Conservation (phyloP, 176 grass and related monocot species). For the Phyllostachys edulis region DNA sequence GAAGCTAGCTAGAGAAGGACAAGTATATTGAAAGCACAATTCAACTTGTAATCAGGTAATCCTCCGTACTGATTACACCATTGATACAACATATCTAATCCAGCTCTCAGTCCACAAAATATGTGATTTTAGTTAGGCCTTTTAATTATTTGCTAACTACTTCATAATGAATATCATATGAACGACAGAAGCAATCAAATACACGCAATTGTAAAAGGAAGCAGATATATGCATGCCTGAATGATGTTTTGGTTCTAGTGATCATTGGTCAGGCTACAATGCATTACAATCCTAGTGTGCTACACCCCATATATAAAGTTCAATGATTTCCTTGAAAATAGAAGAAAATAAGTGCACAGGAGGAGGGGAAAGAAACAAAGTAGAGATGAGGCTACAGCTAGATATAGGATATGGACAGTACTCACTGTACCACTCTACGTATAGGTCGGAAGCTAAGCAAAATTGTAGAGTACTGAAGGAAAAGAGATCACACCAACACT, state of each 20-base stretch:
- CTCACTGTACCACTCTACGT: conserved; percentile 49
- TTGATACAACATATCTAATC: neutral
- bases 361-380: conserved; percentile 32
- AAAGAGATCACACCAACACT: conserved; percentile 42
- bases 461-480: conserved; percentile 37
- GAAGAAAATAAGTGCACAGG: neutral
- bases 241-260: neutral
- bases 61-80: neutral
- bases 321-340: conserved; percentile 9
- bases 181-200: neutral
- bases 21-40: neutral
- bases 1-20: neutral
- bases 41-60: neutral
- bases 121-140: neutral
- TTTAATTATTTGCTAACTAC: neutral
- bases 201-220: neutral
- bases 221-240: neutral
- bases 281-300: conserved; percentile 11
- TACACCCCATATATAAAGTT: neutral
- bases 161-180: neutral
- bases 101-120: neutral
- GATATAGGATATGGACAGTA: conserved; percentile 39
- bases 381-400: conserved; percentile 48
- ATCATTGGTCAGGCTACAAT: neutral
- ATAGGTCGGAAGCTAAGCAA: conserved; percentile 35